Conservation (phyloP, 371 early-diverging fungal species). For the Mucor circinelloides region DNA sequence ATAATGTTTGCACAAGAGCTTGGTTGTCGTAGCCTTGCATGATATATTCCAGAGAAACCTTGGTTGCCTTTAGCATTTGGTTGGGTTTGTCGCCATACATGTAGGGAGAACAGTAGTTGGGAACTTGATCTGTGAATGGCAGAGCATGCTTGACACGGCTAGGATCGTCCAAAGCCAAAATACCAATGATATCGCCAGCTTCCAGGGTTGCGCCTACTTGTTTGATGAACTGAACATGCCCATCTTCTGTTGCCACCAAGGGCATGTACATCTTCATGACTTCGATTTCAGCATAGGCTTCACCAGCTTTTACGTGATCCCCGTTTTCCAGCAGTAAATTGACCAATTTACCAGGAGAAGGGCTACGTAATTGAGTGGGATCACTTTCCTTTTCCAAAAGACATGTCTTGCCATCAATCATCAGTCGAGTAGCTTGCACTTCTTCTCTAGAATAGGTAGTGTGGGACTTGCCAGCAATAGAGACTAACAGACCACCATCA, state of each 20-base stretch:
- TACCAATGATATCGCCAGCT: slow-evolving; percentile 93
- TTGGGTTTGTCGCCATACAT: slow-evolving; percentile 80
- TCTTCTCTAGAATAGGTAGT: slow-evolving; percentile 92
- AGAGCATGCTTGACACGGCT: slow-evolving; percentile 87
- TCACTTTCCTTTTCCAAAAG: slow-evolving; percentile 94
- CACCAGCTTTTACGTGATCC: slow-evolving; percentile 84
- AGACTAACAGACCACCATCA: slow-evolving; percentile 91
- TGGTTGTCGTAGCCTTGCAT: slow-evolving; percentile 91
- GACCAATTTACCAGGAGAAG: slow-evolving; percentile 97
- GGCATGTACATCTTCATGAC: slow-evolving; percentile 99
- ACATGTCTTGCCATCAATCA: slow-evolving; percentile 91
- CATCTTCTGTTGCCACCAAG: slow-evolving; percentile 87
- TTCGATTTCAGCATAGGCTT: slow-evolving; percentile 98
- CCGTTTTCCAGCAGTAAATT: slow-evolving; percentile 92
- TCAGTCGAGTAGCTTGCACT: slow-evolving; percentile 84
- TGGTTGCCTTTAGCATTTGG: slow-evolving; percentile 75
- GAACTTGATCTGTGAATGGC: slow-evolving; percentile 87
- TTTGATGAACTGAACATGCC: slow-evolving; percentile 87
- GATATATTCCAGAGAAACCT: slow-evolving; percentile 68
- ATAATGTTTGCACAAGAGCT: slow-evolving; percentile 63
- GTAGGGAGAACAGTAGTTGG: slow-evolving; percentile 75
- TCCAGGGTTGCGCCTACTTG: slow-evolving; percentile 87
- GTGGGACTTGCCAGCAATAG: slow-evolving; percentile 87
- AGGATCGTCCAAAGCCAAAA: slow-evolving; percentile 91
- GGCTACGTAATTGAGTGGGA: slow-evolving; percentile 92